Conservation (phyloP, 1,284 basidiomycete species). For the Sporisorium scitamineum region DNA sequence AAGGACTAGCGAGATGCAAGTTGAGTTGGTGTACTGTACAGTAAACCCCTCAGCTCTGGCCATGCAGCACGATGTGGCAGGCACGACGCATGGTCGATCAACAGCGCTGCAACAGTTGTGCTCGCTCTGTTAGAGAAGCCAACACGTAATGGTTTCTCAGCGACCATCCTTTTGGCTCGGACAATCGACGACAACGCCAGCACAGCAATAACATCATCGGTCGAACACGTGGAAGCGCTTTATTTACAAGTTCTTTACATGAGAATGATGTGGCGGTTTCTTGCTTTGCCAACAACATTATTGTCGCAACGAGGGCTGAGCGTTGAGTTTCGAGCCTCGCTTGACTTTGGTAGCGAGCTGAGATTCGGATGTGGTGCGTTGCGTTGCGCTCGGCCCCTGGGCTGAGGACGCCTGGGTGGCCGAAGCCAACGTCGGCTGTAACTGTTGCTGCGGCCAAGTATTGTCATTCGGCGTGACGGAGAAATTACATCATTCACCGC, state of each 20-base stretch:
- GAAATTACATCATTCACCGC: slow-evolving; percentile 7
- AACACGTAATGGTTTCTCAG: too few species aligned
- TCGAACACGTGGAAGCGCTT: neutral
- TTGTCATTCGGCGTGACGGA: neutral
- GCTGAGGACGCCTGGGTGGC: neutral
- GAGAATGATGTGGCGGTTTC: neutral
- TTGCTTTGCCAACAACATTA: slow-evolving; percentile 3
- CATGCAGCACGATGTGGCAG: neutral
- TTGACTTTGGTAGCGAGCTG: slow-evolving; percentile 1
- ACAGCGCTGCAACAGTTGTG: neutral
- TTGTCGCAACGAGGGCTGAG: neutral
- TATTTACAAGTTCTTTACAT: neutral
- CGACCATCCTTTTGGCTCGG: too few species aligned
- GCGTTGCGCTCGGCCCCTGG: neutral
- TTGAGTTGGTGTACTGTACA: too few species aligned
- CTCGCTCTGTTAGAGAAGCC: neutral
- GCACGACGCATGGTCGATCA: neutral
- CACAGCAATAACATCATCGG: neutral
- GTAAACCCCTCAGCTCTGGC: too few species aligned
- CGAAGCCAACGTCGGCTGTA: neutral
- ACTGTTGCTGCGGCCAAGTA: neutral
- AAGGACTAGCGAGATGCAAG: neutral
- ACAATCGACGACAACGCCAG: neutral
- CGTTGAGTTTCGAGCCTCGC: slow-evolving; percentile 2
- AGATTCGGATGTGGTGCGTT: neutral